Evolutionary conservation across 2,329 filamentous ascomycete genomes (phyloP), one percentile per base, ranked within the genome.

Genomic region (Penicillium sp.): DNA sequence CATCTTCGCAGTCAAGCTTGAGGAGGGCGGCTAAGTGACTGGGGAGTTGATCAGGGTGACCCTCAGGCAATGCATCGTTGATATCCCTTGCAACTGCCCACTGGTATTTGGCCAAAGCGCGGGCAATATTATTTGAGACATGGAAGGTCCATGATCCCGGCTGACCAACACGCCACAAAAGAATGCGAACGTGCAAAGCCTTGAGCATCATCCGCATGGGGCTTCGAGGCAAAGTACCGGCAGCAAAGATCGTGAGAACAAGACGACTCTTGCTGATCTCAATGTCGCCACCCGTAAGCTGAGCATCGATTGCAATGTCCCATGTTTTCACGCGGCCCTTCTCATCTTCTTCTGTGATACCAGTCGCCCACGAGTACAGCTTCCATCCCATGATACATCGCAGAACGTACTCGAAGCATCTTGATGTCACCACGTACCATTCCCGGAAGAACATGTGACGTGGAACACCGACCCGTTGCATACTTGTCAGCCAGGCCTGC

Each of bases 391-490:
- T 86, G 0, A 91, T 75, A 66, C 92, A 93, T 49, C 92, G 87
- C 56, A 92, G 75, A 68, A 91, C 91, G 55, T 96, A 89, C 76
- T 96, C 96, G 58, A 90, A 77, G 57, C 89, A 91, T 80, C 97
- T 95, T 45, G 92, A 81, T 6, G 88, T 82, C 26, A 97, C 83
- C 3, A 93, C 93, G 16, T 91, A 87, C 58, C 91, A 89, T 75
- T 97, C 94, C 3, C 96, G 86, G 67, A 94, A 84, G 74, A 96
- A 93, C 67, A 89, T 91, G 75, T 96, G 92, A 22, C 89, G 87
- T 11, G 94, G 94, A 14, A 97, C 91, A 86, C 93, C 96, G 26
- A 97, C 91, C 4, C 90, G 94, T 77, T 97, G 93, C 61, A 97
- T 89, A 7, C 93, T 91, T 3, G 93, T 97, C 59, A 96, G 87